These are phyloP conservation scores for Allium cepa DNA, from an alignment of 106 monocot genomes.

Conservation along the genomic window DNA sequence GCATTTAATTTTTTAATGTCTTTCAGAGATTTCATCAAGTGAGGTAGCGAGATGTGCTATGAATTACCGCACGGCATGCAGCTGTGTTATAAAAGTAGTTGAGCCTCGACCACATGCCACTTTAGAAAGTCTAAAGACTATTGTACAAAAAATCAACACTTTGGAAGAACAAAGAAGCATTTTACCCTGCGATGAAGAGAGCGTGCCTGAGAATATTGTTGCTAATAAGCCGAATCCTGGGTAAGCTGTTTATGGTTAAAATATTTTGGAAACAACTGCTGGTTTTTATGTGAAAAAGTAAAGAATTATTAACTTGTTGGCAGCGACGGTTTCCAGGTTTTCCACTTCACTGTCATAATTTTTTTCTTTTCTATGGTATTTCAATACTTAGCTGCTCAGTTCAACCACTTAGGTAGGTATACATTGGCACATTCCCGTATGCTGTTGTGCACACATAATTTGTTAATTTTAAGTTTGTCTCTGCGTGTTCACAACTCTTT, in stretches of 20 bases:
- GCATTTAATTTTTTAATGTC: background rate
- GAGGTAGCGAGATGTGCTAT: constrained; percentile 78
- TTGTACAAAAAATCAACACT: constrained; percentile 61
- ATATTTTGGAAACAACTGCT: too few species aligned
- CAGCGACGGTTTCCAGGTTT: too few species aligned
- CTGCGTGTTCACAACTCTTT: too few species aligned
- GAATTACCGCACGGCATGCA: constrained; percentile 77
- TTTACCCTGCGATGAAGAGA: constrained; percentile 87
- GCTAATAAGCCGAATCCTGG: constrained; percentile 62
- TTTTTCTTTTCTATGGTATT: too few species aligned
- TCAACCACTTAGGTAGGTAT: too few species aligned
- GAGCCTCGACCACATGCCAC: constrained; percentile 78
- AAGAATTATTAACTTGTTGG: too few species aligned
- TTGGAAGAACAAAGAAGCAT: constrained; percentile 56
- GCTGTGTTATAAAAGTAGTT: constrained; percentile 92
- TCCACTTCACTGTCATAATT: too few species aligned
- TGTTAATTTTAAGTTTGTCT: too few species aligned
- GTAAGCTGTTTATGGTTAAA: constrained; percentile 20
- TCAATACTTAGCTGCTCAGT: too few species aligned
- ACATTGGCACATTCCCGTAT: too few species aligned
- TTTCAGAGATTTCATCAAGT: constrained; percentile 79
- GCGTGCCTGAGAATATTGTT: constrained; percentile 96
- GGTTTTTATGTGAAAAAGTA: too few species aligned
- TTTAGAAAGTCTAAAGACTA: constrained; percentile 66
- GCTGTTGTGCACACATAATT: too few species aligned